These are phyloP conservation scores for Pleomassaria siparia DNA, from an alignment of 2,329 filamentous ascomycete species.

Conservation along the genomic window DNA sequence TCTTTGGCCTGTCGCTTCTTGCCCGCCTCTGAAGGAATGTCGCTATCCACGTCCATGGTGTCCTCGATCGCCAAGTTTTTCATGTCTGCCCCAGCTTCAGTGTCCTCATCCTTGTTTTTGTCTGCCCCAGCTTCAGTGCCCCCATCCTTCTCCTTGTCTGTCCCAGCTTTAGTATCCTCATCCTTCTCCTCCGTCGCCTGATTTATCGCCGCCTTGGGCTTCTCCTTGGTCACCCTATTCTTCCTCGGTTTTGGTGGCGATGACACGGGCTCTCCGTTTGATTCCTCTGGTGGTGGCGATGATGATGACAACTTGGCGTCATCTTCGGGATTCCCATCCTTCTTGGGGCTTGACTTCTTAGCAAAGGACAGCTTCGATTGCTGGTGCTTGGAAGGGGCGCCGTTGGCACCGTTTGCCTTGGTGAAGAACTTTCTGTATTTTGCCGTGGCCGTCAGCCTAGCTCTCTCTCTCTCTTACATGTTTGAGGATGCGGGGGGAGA, in stretches of 20 bases:
- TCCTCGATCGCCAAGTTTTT: constrained; percentile 20
- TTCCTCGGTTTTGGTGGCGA: constrained; percentile 55
- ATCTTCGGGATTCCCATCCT: constrained; percentile 19
- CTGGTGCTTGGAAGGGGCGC: constrained; percentile 63
- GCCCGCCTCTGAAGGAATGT: constrained; percentile 21
- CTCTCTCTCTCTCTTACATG: too few relatives aligned
- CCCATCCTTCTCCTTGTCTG: constrained; percentile 22
- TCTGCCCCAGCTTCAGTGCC: not conserved
- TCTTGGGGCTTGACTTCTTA: constrained; percentile 49
- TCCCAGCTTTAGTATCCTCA: constrained; percentile 16
- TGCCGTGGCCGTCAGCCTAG: constrained; percentile 2
- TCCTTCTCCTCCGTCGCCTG: constrained; percentile 4
- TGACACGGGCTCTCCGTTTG: constrained; percentile 2
- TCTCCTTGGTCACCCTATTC: constrained; percentile 18
- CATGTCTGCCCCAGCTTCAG: constrained; percentile 19
- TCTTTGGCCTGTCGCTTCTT: constrained; percentile 36
- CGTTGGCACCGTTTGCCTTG: constrained; percentile 62
- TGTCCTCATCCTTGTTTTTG: constrained; percentile 11
- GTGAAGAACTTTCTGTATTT: constrained; percentile 81
- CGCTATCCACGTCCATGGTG: constrained; percentile 31
- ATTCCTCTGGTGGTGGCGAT: constrained; percentile 11
- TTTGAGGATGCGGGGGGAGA: not conserved
- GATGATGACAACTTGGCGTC: constrained; percentile 18
- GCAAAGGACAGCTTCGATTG: constrained; percentile 81
- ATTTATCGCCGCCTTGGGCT: constrained; percentile 17